Evolutionary conservation across 2,329 filamentous ascomycete species (phyloP), one percentile per base, ranked within the genome.

Genomic region (Sporothrix luriei): DNA sequence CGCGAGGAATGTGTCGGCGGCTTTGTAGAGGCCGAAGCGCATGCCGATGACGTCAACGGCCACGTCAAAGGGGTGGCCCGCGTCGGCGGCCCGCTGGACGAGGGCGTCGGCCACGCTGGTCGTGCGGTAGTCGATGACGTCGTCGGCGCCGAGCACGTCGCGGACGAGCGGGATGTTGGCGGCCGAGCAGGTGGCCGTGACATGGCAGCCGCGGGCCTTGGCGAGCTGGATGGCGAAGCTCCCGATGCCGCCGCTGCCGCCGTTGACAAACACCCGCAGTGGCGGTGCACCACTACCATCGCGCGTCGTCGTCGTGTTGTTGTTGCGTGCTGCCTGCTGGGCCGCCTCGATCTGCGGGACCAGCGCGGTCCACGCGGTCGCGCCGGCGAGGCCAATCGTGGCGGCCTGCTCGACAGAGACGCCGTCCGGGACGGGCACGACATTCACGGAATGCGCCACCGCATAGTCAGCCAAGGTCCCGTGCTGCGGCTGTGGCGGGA

Each of bases 201-300:
- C 78, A n/a, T 78, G 74, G 51, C 74, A 76, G 1, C 78, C 78
- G 3, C 76, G 55, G 0, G 74, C 73, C 48, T 78, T 78, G 26
- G 79, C 80, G 10, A 82, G 71, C 71, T 82, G 80, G 5, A 82
- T 76, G 0, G 76, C 73, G 65, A 77, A 81, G 0, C 76, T 73
- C 1, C 81, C 80, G 2, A 78, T 77, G 0, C 76, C 80, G 10
- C 81, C 81, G 10, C 76, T 75, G 40, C 77, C 79, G 5, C 79
- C 79, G 7, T 78, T 80, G 64, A 81, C 74, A 43, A 81, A 72
- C 19, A 81, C 71, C 2, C 71, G 71, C 2, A 33, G 14, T 2
- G 40, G 55, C 4, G 40, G 55, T 5, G 21, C 29, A 19, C 7
- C 29, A 10, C 10, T n/a, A 26, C 3, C 7, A n/a, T n/a, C 52